Evolutionary conservation across 1,139 yeast species (phyloP), one percentile per base, ranked within the genome.

Genomic region (Suhomyces kunorum): DNA sequence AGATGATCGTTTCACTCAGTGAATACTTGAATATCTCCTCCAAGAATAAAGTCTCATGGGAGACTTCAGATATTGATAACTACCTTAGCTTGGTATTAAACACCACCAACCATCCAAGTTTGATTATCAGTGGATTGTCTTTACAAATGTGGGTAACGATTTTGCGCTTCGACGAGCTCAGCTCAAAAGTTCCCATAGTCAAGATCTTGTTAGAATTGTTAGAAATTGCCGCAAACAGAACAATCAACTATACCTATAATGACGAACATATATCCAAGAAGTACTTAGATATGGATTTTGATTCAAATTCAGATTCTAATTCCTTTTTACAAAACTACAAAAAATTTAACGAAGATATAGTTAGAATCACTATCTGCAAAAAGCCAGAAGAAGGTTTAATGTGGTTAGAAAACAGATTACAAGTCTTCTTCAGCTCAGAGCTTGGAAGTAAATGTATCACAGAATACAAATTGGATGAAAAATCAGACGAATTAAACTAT

Each of bases 111-210:
- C 94, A 89, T 56, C 86, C 89, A 25, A 86, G 96, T 53, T 71
- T 92, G 44, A 85, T 92, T n/a, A 82, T 92, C 3, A 85, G 96
- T 39, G 97, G 97, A 0, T 73, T 90, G 26, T 87, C 97, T 0
- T 66, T 92, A 42, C 96, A 90, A 57, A 86, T 92, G 69, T 94
- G 98, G 98, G 90, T 95, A 43, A 81, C 94, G 1, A 81, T 92
- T 48, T 66, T 92, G 38, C 75, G 98, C 53, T 80, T 82, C 42
- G 96, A 89, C 51, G 90, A 84, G 44, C 71, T 87, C 36, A 71
- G 80, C 45, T 68, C 76, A 17, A 72, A 69, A 42, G 63, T 58
- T 26, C 78, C 80, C 30, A 70, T 78, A 38, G 69, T 74, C 36
- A 65, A 66, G 11, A 64, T 84, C 8, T 64, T 87, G 43, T 82